Base-by-base conservation (phyloP, 495 filamentous ascomycete genomes). In the Eremomyces bilateralis region DNA sequence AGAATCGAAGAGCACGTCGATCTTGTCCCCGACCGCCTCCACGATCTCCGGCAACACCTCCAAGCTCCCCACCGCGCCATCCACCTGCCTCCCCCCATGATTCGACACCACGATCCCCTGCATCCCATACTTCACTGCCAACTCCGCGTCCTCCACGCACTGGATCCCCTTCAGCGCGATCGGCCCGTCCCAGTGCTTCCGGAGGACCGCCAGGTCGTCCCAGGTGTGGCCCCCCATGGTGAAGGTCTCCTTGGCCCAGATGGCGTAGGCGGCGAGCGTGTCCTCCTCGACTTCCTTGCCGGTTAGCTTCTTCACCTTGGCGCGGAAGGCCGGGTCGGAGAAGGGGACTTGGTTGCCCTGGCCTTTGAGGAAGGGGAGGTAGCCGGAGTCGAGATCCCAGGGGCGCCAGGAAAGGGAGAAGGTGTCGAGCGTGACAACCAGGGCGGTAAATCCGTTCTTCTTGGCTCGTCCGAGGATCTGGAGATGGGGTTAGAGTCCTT, bases 351-450 rank as follows among this genome's bases (percentile, higher is more conserved):
- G 47, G 36, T 58, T 54, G 11, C 63, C 62, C 15, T 37, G 24
- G 3, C 24, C 62, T 19, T 49, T 48, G 48, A 71, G 29, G 55
- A 75, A 49, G 50, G 67, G 64, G 4, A 62, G 42, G 33, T 66
- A 75, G 20, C 57, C 72, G 20, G 64, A 62, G 42, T 77, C 73
- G 17, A 79, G 55, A 47, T 79, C 73, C 1, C 54, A 58, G 0
- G 71, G 75, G 30, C 73, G 57, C 73, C 69, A 74, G 10, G 58
- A 53, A 21, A 74, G 50, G 5, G 54, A 56, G 34, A 57, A 69
- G 1, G 67, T 73, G 48, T 78, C 73, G 0, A 76, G 56, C 1
- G 73, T 76, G 0, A 78, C 61, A 28, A 74, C 57, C 4, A 73
- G 50, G n/a, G 61, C 67, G 13, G 47, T 49, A 47, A 55, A 74